These are phyloP conservation scores for Apiospora aurea DNA, from an alignment of 2,329 filamentous ascomycete species.

Conservation along the genomic window DNA sequence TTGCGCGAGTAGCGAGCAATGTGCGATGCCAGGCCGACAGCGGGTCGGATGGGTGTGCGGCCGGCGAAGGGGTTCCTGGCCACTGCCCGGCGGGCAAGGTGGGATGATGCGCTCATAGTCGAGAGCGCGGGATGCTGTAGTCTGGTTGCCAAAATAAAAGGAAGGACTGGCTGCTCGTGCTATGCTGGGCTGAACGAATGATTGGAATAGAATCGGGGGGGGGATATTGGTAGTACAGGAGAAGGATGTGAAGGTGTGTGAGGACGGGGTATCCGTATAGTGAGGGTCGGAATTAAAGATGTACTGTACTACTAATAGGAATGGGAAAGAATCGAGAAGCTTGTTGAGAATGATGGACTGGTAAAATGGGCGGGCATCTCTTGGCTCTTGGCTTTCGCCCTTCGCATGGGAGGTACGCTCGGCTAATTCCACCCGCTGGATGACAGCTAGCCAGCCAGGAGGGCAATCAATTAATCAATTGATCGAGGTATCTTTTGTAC, in stretches of 20 bases:
- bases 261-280: not conserved
- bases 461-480: not conserved
- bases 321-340: conserved; percentile 21
- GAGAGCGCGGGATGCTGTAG: conserved; percentile 9
- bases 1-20: conserved; percentile 52
- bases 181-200: not conserved
- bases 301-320: conserved; percentile 22
- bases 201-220: not conserved
- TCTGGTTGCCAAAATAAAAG: conserved; percentile 5
- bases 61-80: conserved; percentile 61
- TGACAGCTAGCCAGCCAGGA: conserved; percentile 14
- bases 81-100: conserved; percentile 61
- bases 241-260: conserved; percentile 1
- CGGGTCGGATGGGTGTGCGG: conserved; percentile 53
- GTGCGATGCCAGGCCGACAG: conserved; percentile 54
- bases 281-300: conserved; percentile 21
- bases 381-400: not conserved
- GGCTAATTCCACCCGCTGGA: conserved; percentile 16
- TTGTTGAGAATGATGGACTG: conserved; percentile 9
- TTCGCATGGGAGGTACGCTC: not conserved
- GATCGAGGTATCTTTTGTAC: not conserved
- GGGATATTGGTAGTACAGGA: not conserved
- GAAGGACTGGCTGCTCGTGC: not conserved
- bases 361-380: conserved; percentile 10
- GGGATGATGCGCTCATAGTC: conserved; percentile 50